Percentiles rank a stretch among this genome's conserved stretches.
Conservation (phyloP, 2,329 filamentous ascomycete species). For the Chrysoporthe austroafricana region DNA sequence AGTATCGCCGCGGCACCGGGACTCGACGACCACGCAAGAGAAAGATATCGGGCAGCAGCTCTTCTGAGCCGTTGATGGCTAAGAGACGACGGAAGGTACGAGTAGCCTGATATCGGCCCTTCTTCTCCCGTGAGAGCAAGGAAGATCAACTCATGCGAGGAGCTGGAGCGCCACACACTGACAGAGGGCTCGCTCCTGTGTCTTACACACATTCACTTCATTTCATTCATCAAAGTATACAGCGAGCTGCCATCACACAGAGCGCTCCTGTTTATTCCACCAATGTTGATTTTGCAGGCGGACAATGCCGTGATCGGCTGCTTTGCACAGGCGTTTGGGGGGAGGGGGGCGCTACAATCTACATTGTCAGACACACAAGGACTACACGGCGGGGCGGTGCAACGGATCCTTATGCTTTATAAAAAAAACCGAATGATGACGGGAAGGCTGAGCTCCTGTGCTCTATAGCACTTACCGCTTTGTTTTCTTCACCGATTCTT, state of each 20-base stretch:
- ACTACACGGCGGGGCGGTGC: constrained; percentile 5
- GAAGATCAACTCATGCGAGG: neutral
- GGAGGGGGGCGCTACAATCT: neutral
- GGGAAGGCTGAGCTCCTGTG: neutral
- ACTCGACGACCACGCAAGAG: neutral
- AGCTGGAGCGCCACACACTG: neutral
- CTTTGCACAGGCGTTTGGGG: constrained; percentile 18
- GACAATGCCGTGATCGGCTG: neutral
- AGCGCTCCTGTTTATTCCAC: neutral
- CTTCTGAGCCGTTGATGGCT: neutral
- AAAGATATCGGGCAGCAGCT: neutral
- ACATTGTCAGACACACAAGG: neutral
- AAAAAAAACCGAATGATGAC: neutral
- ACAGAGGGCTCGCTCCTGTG: neutral
- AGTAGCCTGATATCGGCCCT: neutral
- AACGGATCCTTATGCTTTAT: neutral
- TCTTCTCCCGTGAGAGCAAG: neutral
- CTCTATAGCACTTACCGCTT: neutral
- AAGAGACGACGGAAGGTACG: neutral
- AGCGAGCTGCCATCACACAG: neutral
- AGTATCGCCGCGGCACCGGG: constrained; percentile 24
- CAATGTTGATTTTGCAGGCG: neutral
- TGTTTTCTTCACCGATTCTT: neutral
- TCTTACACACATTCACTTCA: neutral
- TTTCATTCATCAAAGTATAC: neutral